Conservation (phyloP, 2,329 filamentous ascomycete species). For the Cucurbitaria berberidis region DNA sequence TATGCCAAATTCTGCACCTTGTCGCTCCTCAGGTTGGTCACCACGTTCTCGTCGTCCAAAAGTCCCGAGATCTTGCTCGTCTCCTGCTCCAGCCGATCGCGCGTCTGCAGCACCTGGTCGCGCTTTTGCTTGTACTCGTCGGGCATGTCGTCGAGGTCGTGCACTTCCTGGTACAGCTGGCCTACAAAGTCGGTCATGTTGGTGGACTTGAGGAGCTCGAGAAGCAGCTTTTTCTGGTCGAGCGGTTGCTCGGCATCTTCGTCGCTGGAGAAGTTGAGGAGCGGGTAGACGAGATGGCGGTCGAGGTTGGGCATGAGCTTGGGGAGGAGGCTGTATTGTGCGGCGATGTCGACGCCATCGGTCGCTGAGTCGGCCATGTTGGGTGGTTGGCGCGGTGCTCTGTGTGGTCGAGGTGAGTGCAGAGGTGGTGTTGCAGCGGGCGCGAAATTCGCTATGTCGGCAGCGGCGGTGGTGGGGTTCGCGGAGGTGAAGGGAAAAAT, state of each 20-base stretch:
- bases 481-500: conserved; percentile 32
- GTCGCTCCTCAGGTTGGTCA: conserved; percentile 89
- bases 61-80: conserved; percentile 88
- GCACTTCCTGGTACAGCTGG: conserved; percentile 86
- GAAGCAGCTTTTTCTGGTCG: conserved; percentile 85
- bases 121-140: conserved; percentile 88
- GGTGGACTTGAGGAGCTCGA: conserved; percentile 91
- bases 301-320: conserved; percentile 92
- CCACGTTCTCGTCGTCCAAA: conserved; percentile 85
- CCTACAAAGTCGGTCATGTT: conserved; percentile 99
- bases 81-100: conserved; percentile 84
- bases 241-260: conserved; percentile 76
- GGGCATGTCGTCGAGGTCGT: conserved; percentile 77
- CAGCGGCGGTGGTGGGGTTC: conserved; percentile 21
- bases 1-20: conserved; percentile 99
- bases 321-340: conserved; percentile 80
- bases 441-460: conserved; percentile 23
- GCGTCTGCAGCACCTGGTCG: conserved; percentile 81
- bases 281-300: conserved; percentile 93
- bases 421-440: conserved; percentile 12
- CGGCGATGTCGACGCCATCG: conserved; percentile 60
- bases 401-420: conserved; percentile 6
- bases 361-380: conserved; percentile 49
- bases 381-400: conserved; percentile 19
- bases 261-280: conserved; percentile 88